Conservation (phyloP, 371 early-diverging fungal species). For the Syncephalastrum monosporum region DNA sequence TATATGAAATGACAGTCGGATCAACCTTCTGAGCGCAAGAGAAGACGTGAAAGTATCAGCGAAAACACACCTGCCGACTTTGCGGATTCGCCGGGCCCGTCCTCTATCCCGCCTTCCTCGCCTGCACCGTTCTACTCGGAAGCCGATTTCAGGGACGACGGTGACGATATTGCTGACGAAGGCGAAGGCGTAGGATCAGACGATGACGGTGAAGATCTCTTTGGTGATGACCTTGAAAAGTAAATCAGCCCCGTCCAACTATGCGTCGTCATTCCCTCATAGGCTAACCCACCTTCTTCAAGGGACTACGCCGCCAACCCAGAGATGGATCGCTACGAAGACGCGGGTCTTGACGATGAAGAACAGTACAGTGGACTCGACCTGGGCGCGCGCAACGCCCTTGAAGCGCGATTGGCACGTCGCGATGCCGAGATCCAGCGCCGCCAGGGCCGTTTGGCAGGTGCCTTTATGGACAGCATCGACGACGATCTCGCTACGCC, state of each 20-base stretch:
- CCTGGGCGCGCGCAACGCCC: slow-evolving; percentile 68
- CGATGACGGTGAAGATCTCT: slow-evolving; percentile 79
- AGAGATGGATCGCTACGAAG: slow-evolving; percentile 79
- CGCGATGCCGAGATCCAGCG: slow-evolving; percentile 82
- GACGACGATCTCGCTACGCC: slow-evolving; percentile 54
- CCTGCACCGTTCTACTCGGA: slow-evolving; percentile 48
- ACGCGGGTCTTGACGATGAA: slow-evolving; percentile 69
- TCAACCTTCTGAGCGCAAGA: slow-evolving; percentile 32
- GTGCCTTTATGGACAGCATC: slow-evolving; percentile 81
- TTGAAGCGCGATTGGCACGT: slow-evolving; percentile 77
- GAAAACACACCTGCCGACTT: slow-evolving; percentile 15
- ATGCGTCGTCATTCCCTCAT: neutral
- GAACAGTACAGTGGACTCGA: slow-evolving; percentile 69
- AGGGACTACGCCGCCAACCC: slow-evolving; percentile 80
- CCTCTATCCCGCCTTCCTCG: slow-evolving; percentile 43
- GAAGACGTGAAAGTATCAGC: slow-evolving; percentile 47
- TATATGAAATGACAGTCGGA: too few relatives aligned
- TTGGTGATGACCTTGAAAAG: slow-evolving; percentile 78
- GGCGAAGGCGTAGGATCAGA: slow-evolving; percentile 61
- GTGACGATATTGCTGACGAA: slow-evolving; percentile 26
- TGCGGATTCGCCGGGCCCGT: slow-evolving; percentile 38
- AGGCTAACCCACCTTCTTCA: slow-evolving; percentile 1
- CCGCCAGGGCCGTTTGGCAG: slow-evolving; percentile 74
- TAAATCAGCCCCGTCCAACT: slow-evolving; percentile 15
- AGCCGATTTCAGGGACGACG: slow-evolving; percentile 38